Percentiles rank a stretch among this genome's conserved stretches.
phyloP scores from a whole-genome alignment of 208 protist species.

The Trypanosoma boissoni region DNA sequence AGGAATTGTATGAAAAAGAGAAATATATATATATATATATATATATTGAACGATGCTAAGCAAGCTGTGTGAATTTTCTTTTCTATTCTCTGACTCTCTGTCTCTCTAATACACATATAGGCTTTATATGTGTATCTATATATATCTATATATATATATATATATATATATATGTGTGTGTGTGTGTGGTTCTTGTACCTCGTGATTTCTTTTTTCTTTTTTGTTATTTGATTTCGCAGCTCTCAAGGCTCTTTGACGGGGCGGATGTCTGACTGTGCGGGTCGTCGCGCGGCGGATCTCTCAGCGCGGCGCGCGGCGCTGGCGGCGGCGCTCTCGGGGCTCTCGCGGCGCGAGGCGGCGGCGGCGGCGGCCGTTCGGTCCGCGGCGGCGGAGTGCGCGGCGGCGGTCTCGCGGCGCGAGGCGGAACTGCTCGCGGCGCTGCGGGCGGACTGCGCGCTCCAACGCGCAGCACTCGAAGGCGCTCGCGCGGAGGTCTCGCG shows the following conservation, averaged over 20 bases:
- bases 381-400: background rate
- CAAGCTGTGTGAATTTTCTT: too few relatives aligned
- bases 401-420: background rate
- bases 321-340: conserved; percentile 8
- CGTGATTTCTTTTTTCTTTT: conserved; percentile 5
- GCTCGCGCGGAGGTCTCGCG: background rate
- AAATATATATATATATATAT: too few relatives aligned
- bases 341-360: conserved; percentile 5
- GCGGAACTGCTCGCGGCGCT: background rate
- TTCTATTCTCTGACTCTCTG: too few relatives aligned
- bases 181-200: too few relatives aligned
- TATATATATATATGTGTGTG: too few relatives aligned
- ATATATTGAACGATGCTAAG: too few relatives aligned
- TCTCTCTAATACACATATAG: too few relatives aligned
- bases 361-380: background rate
- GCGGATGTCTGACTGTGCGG: background rate
- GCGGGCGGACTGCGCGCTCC: background rate
- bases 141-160: conserved; percentile 11
- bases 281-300: conserved; percentile 11
- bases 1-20: too few relatives aligned
- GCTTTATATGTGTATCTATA: too few relatives aligned
- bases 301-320: conserved; percentile 7
- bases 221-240: conserved; percentile 8
- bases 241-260: background rate
- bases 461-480: background rate